Base-by-base conservation (phyloP, 1,139 yeast genomes). In the Spathaspora sp. region DNA sequence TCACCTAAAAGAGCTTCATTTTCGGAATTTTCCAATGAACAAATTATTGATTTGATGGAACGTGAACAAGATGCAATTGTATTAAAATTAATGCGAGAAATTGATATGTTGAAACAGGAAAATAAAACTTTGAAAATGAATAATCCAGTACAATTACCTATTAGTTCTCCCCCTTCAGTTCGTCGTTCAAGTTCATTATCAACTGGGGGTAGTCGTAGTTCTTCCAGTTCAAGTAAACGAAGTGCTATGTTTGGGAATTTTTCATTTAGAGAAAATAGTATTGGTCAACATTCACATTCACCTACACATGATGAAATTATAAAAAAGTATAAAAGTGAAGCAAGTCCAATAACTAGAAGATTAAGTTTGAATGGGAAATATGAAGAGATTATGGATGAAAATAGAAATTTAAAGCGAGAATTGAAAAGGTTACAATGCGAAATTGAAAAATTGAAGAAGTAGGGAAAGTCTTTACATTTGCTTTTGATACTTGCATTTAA, bases 41-140 rank as follows among this genome's bases (percentile, higher is more conserved):
- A 78, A 50, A 71, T 79, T 36, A 75, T 82, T 42, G 84, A 82
- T 58, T 67, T 76, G 47, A 81, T 83, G 86, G 89, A 83, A 57
- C 73, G 81, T 47, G 88, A 83, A 57, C 88, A 83, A 57, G 89
- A 83, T 55, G 85, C 84, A 2, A 79, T 82, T 33, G 88, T 82
- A 7, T 63, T 82, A 51, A 78, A 74, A 55, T 61, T 82, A 38
- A 74, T 81, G 77, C 73, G 73, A 52, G 86, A 82, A 54, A 81
- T 82, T 36, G 74, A 73, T 20, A 51, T 51, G 8, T 63, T 82
- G 48, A 78, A 74, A 52, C 79, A 76, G 33, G 87, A 82, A 50
- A 82, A 81, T 54, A 68, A 60, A 42, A 47, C 49, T 6, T 60
- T 74, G 43, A 67, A 56, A 48, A 41, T 45, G 26, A 43, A 44